A percentile compares a stretch with the other conserved stretches of the same genome.
phyloP scores from a whole-genome alignment of 2,329 filamentous ascomycete species.

The Diaporthe sp. region DNA sequence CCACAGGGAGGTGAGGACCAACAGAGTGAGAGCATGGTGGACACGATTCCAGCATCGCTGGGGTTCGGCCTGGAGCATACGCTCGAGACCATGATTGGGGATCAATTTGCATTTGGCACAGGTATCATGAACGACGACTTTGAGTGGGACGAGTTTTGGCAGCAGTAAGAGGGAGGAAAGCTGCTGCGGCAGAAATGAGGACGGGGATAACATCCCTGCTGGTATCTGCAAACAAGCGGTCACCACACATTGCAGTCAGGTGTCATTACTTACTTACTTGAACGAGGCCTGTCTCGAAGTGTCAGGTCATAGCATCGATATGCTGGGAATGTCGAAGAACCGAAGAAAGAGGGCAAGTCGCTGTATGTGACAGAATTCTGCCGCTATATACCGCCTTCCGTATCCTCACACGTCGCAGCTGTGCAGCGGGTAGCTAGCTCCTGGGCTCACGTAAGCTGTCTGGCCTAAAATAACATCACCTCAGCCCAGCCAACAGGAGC shows the following conservation, averaged over 20 bases:
- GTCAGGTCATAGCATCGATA: too few species aligned
- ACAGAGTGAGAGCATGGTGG: too few species aligned
- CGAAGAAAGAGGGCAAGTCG: too few species aligned
- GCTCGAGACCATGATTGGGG: slow-evolving; percentile 9
- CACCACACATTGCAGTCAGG: not conserved
- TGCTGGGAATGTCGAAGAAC: too few species aligned
- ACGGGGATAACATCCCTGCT: too few species aligned
- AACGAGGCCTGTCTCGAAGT: not conserved
- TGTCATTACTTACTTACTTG: not conserved
- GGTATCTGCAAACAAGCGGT: not conserved
- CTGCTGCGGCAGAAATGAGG: too few species aligned
- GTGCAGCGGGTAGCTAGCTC: not conserved
- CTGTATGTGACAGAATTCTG: not conserved
- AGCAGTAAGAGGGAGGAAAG: not conserved
- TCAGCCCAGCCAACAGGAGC: too few species aligned
- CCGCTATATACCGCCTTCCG: not conserved
- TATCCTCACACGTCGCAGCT: not conserved
- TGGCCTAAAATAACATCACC: not conserved
- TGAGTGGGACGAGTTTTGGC: not conserved
- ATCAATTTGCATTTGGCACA: not conserved
- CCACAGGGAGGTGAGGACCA: not conserved
- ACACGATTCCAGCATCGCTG: not conserved
- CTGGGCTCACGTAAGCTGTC: slow-evolving; percentile 11
- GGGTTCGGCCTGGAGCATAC: not conserved
- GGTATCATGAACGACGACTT: not conserved